Conservation (phyloP, 163 green algal genomes). For the Scenedesmus sp. region DNA sequence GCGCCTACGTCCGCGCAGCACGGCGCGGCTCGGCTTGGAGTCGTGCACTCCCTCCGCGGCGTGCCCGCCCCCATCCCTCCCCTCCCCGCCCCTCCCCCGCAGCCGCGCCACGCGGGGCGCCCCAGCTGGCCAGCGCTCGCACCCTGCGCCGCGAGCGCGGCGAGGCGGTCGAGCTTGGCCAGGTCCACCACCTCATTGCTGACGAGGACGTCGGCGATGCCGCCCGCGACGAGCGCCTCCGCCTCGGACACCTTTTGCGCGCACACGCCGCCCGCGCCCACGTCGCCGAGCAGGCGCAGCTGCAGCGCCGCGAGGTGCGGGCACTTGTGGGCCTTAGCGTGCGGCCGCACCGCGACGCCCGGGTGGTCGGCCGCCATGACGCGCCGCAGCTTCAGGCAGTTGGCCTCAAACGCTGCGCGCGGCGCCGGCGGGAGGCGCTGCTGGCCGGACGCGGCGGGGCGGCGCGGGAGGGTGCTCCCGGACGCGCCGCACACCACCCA, state of each 20-base stretch:
- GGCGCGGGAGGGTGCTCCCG: neutral
- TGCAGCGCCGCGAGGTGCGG: constrained; percentile 48
- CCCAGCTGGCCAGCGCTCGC: neutral
- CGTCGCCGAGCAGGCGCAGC: constrained; percentile 48
- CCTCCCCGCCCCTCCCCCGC: no score
- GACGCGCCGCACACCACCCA: neutral
- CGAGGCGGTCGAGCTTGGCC: constrained; percentile 53
- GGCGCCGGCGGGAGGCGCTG: neutral
- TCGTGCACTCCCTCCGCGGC: no score
- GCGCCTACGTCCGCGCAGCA: constrained; percentile 27
- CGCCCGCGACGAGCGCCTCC: constrained; percentile 57
- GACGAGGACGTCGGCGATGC: constrained; percentile 54
- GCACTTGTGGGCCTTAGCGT: constrained; percentile 58
- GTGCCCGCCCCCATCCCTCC: no score
- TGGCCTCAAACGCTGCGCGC: constrained; percentile 36
- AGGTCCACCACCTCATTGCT: constrained; percentile 53
- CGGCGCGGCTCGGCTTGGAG: no score
- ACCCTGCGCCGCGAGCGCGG: constrained; percentile 49
- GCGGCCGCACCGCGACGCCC: constrained; percentile 41
- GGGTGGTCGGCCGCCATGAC: constrained; percentile 44
- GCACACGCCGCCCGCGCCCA: constrained; percentile 48
- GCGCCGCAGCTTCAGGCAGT: constrained; percentile 41
- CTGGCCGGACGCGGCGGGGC: neutral
- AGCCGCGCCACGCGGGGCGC: no score
- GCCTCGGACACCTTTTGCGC: constrained; percentile 60